These are phyloP conservation scores for Mortierella sp. DNA, from an alignment of 371 early-diverging fungal species.

Conservation along the genomic window DNA sequence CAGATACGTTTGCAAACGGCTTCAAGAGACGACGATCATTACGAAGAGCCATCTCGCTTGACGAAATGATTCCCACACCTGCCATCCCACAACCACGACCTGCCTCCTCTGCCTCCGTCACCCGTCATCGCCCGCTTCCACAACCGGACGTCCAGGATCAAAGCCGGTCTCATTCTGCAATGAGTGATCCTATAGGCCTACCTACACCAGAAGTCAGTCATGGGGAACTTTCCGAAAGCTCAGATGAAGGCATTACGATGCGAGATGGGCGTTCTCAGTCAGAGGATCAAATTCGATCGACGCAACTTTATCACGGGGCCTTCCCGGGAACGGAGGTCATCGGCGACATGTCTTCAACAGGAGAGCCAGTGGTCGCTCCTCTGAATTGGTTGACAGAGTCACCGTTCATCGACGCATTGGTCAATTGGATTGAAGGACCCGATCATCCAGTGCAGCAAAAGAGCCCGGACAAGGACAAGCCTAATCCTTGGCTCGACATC, in stretches of 20 bases:
- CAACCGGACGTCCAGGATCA: slow-evolving; percentile 1
- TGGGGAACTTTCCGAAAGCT: slow-evolving; percentile 43
- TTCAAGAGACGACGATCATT: slow-evolving; percentile 18
- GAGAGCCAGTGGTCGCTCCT: slow-evolving; percentile 5
- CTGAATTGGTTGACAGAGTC: slow-evolving; percentile 35
- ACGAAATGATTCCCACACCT: slow-evolving; percentile 19
- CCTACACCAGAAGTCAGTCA: slow-evolving; percentile 50
- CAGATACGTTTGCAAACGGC: slow-evolving; percentile 14
- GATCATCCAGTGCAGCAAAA: slow-evolving; percentile 14
- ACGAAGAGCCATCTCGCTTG: slow-evolving; percentile 46
- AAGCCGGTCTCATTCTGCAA: slow-evolving; percentile 18
- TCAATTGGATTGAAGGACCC: slow-evolving; percentile 52
- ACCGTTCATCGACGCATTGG: slow-evolving; percentile 43
- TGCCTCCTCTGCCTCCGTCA: slow-evolving; percentile 31
- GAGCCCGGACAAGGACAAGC: slow-evolving; percentile 44
- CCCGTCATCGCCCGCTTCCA: slow-evolving; percentile 8
- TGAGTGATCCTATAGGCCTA: slow-evolving; percentile 10
- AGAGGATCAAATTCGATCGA: not conserved
- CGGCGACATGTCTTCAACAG: slow-evolving; percentile 3
- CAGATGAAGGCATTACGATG: slow-evolving; percentile 33
- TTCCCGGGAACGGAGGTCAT: slow-evolving; percentile 8
- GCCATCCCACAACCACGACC: slow-evolving; percentile 32
- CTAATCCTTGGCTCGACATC: slow-evolving; percentile 51
- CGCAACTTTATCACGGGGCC: slow-evolving; percentile 3
- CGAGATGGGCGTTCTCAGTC: slow-evolving; percentile 11